Evolutionary conservation across 140 eudicot species (phyloP), one percentile per base, ranked within the genome.

Genomic region (Stevia rebaudiana): DNA sequence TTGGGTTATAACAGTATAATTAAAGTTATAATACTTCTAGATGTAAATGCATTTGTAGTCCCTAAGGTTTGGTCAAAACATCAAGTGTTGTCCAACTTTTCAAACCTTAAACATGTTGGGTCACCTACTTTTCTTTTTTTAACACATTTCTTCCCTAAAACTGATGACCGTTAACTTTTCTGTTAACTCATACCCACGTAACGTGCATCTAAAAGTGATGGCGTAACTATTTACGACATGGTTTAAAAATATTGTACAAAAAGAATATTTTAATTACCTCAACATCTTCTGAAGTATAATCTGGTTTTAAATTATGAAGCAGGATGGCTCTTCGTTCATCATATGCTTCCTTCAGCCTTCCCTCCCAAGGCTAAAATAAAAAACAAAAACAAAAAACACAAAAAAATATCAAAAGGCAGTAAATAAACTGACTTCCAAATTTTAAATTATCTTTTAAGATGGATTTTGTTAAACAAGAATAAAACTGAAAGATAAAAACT

Each of bases 261-360:
- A 11, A 11, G 19, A 50, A 31, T 33, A 33, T 9, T 57, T 57
- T 35, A 36, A 10, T 59, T 76, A 91, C 98, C 96, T 91, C 89
- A 1, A 87, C 85, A 24, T 87, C 96, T 74, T 52, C 79, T 35
- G 96, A 87, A 43, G 88, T 77, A 73, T 80, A 91, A 52, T 68
- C 71, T 23, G 86, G 91, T 60, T 81, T 84, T 72, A 91, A 65
- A 71, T 91, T 91, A 42, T 62, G 80, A 18, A 91, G 89, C 68
- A 87, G 28, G 23, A 91, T 49, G 19, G 85, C 81, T 25, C 72
- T 74, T 65, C 87, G 88, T 53, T 81, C 56, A 67, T 84, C 84
- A 61, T 78, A 72, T 5, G 83, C 91, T 63, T 6, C 41, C 59
- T 76, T 66, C 79, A 91, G 63, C 72, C 74, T 69, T 2, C 80